Conservation (phyloP, 2,329 filamentous ascomycete genomes). For the Fusarium sp. region DNA sequence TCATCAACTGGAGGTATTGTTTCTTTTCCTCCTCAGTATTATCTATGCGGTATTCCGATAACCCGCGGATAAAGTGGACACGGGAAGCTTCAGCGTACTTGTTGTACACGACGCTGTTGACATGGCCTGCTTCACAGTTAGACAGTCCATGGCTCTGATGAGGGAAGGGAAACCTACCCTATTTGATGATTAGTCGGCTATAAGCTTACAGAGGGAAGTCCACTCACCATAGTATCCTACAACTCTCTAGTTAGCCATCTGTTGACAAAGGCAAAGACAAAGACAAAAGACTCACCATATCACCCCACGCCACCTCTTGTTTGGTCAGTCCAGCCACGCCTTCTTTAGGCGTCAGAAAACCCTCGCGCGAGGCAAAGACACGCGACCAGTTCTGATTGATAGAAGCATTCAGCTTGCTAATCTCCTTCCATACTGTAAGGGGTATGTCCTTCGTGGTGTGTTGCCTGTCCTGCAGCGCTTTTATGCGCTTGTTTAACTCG, state of each 20-base stretch:
- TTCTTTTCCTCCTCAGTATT: neutral
- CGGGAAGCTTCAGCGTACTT: constrained; percentile 86
- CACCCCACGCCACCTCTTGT: constrained; percentile 83
- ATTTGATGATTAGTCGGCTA: neutral
- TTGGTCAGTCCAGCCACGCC: constrained; percentile 71
- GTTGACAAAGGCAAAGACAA: constrained; percentile 10
- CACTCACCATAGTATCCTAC: constrained; percentile 67
- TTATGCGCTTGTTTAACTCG: neutral
- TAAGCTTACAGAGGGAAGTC: neutral
- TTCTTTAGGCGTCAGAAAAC: constrained; percentile 71
- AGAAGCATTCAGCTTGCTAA: neutral
- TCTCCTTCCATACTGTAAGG: constrained; percentile 14
- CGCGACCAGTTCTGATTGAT: constrained; percentile 71
- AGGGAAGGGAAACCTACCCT: constrained; percentile 15
- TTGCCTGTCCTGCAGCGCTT: constrained; percentile 7
- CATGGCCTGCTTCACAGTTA: constrained; percentile 63
- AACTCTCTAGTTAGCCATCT: neutral
- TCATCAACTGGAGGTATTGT: constrained; percentile 62
- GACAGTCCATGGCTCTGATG: neutral
- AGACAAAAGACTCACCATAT: constrained; percentile 73
- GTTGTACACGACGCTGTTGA: constrained; percentile 89
- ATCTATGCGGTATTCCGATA: constrained; percentile 58
- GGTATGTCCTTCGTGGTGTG: constrained; percentile 6
- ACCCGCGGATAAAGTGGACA: constrained; percentile 76
- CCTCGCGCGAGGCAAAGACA: constrained; percentile 79